Percentiles rank a stretch among this genome's conserved stretches.
These are phyloP conservation scores for Xylaria hypoxylon DNA, from an alignment of 2,329 filamentous ascomycete genomes.

Conservation along the genomic window DNA sequence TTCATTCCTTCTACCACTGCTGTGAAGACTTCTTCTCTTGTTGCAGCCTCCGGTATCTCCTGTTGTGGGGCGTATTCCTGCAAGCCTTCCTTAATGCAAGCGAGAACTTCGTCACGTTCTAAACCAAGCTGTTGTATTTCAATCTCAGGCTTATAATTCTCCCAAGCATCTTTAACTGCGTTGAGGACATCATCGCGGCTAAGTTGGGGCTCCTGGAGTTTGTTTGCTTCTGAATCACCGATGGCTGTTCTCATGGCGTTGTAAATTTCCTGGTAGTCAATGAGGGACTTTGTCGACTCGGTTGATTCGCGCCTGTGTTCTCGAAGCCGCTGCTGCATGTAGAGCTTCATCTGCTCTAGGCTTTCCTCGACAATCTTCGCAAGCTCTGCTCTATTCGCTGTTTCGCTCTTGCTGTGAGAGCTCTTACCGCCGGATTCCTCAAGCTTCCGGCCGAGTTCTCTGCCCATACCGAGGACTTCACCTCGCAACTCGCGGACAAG, in stretches of 20 bases:
- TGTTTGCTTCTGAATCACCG: conserved; percentile 67
- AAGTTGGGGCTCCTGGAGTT: conserved; percentile 62
- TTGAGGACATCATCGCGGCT: conserved; percentile 86
- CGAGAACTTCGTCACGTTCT: conserved; percentile 89
- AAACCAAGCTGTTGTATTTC: conserved; percentile 90
- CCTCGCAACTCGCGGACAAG: conserved; percentile 89
- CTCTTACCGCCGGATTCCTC: conserved; percentile 70
- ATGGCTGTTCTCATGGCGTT: conserved; percentile 83
- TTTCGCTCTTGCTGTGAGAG: conserved; percentile 59
- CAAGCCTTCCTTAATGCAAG: conserved; percentile 87
- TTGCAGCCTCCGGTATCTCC: conserved; percentile 70
- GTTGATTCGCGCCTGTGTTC: conserved; percentile 79
- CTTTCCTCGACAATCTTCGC: conserved; percentile 82
- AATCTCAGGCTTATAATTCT: conserved; percentile 93
- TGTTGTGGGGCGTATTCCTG: conserved; percentile 74
- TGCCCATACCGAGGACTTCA: conserved; percentile 93
- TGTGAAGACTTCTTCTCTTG: conserved; percentile 84
- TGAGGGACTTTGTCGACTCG: conserved; percentile 68
- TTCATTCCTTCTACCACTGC: conserved; percentile 89
- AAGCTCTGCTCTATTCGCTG: conserved; percentile 73
- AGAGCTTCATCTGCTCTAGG: conserved; percentile 82
- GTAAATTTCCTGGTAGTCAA: conserved; percentile 88
- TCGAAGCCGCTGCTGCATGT: conserved; percentile 82
- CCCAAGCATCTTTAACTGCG: conserved; percentile 90
- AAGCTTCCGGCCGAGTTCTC: conserved; percentile 88